Base-by-base conservation (phyloP, 78 protist species). In the Dictyostelium intermedium region DNA sequence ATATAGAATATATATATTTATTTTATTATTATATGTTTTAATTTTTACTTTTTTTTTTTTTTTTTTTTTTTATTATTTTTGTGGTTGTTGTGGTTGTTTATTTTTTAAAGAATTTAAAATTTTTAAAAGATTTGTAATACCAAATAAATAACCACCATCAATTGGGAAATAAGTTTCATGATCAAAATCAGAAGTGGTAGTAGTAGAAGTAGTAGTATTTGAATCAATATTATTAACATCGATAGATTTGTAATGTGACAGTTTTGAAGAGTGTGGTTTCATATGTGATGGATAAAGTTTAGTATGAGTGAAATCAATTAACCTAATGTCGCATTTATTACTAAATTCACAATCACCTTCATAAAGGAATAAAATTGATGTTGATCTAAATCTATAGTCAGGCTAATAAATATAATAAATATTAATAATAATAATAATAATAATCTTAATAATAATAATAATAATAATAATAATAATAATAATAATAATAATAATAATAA, bases 101-200 rank as follows among this genome's bases (percentile, higher is more conserved):
- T 72, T 72, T 32, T 72, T 72, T 32, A 77, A 39, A 41, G 56
- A 77, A 11, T 23, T n/a, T 35, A 86, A 37, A 25, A 87, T 78
- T 30, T 79, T 47, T 30, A 87, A 79, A n/a, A 87, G 45, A 47
- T 87, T 87, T 11, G 93, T 27, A 0, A 87, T 43, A 61, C 93
- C 93, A 79, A 87, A 87, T 79, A 87, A 35, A 87, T 79, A 87
- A 56, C 93, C 93, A 78, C 93, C 93, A 66, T 87, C 93, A 30
- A 87, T 66, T 78, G 93, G 93, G 41, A 87, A 87, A 14, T n/a
- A 79, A 32, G 70, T 27, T 35, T 41, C 84, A 47, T 80, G 69
- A 18, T 27, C 70, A 10, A 45, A 45, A 35, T 50, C 41, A 37
- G 50, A 7, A 11, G 27, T 72, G 20, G 27, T 11, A 27, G 27